A percentile compares a stretch with the other conserved stretches of the same genome.
These are phyloP conservation scores for Cladosporium sp. DNA, from an alignment of 2,329 filamentous ascomycete species.

Conservation along the genomic window DNA sequence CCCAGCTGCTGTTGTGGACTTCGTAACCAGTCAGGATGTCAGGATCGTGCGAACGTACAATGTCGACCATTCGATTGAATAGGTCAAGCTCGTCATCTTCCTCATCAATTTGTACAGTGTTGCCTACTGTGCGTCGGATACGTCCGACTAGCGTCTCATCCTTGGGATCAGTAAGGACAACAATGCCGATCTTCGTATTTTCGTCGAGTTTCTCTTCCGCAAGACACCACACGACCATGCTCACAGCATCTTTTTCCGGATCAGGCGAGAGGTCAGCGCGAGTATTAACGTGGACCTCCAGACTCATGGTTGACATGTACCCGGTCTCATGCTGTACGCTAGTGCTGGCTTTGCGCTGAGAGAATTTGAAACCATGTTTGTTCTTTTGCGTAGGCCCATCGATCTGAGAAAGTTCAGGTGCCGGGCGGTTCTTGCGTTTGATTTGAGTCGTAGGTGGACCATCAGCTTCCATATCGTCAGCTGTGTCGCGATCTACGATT, in stretches of 20 bases:
- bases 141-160: constrained; percentile 56
- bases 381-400: constrained; percentile 82
- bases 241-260: constrained; percentile 83
- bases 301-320: constrained; percentile 94
- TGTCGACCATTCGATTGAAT: constrained; percentile 78
- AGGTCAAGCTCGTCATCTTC: constrained; percentile 80
- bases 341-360: constrained; percentile 68
- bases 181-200: constrained; percentile 63
- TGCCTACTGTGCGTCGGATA: constrained; percentile 56
- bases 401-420: constrained; percentile 69
- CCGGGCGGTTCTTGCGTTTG: constrained; percentile 31
- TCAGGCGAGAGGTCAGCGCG: constrained; percentile 77
- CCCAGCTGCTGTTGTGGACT: constrained; percentile 90
- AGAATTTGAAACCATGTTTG: constrained; percentile 79
- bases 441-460: constrained; percentile 26
- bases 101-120: constrained; percentile 60
- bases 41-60: constrained; percentile 79
- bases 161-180: constrained; percentile 56
- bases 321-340: constrained; percentile 79
- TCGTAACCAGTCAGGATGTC: constrained; percentile 94
- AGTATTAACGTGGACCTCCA: constrained; percentile 89
- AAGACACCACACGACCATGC: constrained; percentile 85
- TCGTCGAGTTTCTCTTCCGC: constrained; percentile 63
- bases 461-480: constrained; percentile 25
- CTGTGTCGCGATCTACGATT: constrained; percentile 15